Evolutionary conservation across 2,329 filamentous ascomycete genomes (phyloP), one percentile per base, ranked within the genome.

Genomic region (Paradendryphiella salina): DNA sequence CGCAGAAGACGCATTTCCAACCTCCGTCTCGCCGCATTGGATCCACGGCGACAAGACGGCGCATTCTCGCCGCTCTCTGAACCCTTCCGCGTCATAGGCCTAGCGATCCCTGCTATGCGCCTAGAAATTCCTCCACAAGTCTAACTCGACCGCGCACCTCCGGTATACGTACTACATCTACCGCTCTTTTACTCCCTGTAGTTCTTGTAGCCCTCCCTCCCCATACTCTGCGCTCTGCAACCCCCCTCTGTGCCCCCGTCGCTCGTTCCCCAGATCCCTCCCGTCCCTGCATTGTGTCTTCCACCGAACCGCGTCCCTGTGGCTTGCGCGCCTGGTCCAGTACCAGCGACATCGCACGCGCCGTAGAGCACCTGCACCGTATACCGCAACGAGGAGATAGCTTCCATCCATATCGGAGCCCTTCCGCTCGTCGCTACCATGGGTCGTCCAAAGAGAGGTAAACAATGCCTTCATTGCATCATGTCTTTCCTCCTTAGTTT

Each of bases 401-500:
- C 47, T 54, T 43, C 49, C 46, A 28, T 31, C 17, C 36, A n/a
- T 43, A 45, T 46, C 33, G 33, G 23, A 31, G 35, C 35, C 50
- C 54, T 49, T 48, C 46, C 56, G 52, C 52, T 51, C 40, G 55
- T 59, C 44, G 59, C 59, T 50, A 28, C 57, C 61, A 72, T 72
- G 69, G 69, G 63, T 38, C 70, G 70, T 50, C 57, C 70, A 20
- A 71, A 70, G 50, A 67, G 70, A 71, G 70, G 70, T 72, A 70
- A 63, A 58, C 59, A 51, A 45, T 53, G 3, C 23, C 23, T 26
- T 26, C 8, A 26, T 10, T 10, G 23, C 23, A 26, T 10, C 36
- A 48, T 46, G 31, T 41, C 21, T 51, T 42, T 15, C 46, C 37
- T 43, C 45, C 38, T 56, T 38, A 45, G 28, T 33, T 37, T 46